Conservation (phyloP, 306 rosid genomes). For the Pyrus pyrifolia region DNA sequence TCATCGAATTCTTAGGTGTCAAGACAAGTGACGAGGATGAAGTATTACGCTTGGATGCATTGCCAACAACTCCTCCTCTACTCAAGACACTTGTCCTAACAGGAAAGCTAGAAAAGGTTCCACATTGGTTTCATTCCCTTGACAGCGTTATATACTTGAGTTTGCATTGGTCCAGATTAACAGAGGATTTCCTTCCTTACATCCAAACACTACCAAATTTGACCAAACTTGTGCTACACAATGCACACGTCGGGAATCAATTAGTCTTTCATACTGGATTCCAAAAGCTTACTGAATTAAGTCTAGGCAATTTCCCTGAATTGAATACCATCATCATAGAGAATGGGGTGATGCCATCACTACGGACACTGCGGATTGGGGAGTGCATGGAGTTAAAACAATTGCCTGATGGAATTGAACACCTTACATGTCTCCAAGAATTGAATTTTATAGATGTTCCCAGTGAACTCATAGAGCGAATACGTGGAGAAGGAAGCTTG, state of each 20-base stretch:
- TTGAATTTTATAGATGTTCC: neutral
- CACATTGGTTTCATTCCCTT: neutral
- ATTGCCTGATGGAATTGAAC: conserved; percentile 4
- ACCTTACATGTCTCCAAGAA: neutral
- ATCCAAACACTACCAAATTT: neutral
- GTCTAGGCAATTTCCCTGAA: neutral
- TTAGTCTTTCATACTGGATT: neutral
- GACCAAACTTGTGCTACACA: neutral
- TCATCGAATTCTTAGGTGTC: neutral
- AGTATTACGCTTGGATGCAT: neutral
- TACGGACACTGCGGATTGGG: neutral
- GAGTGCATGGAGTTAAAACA: neutral
- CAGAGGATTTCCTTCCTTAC: neutral
- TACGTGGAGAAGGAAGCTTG: neutral
- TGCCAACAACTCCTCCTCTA: neutral
- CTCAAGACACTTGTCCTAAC: neutral
- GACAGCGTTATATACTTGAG: neutral
- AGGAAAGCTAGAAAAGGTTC: neutral
- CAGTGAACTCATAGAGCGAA: neutral
- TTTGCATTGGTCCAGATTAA: neutral
- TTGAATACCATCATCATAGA: conserved; percentile 2
- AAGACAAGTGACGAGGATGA: neutral
- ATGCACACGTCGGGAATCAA: neutral
- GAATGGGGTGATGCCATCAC: neutral
- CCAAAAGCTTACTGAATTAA: neutral